Base-by-base conservation (phyloP, 208 protist species). In the Blastocrithidia nonstop region DNA sequence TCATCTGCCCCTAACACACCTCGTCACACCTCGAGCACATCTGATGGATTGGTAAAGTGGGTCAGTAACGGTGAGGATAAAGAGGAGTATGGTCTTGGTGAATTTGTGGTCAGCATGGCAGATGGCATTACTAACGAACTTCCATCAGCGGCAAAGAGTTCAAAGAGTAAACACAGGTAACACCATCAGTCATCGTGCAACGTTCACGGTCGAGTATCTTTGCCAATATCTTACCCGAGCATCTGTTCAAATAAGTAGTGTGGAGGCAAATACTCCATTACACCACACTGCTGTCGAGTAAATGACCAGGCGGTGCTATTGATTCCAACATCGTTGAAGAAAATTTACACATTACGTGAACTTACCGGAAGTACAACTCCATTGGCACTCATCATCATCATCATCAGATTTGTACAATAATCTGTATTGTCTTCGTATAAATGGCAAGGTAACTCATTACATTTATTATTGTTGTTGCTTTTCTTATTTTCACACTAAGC, bases 111-210 rank as follows among this genome's bases (percentile, higher is more conserved):
- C n/a, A n/a, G n/a, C n/a, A n/a, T n/a, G n/a, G n/a, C n/a, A n/a
- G n/a, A 36, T 3, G 65, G 56, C 27, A 57, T 41, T 32, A 89
- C 55, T 22, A 90, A 59, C 6, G 74, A 45, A 11, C 61, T 70
- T 25, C 62, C 75, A 47, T 85, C 70, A 13, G 46, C 25, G 11
- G 72, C 56, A 23, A 90, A 70, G 1, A 90, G 51, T 49, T 90
- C 81, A 43, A 90, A 90, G 39, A 50, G 49, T 45, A 90, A 44
- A 35, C 67, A 79, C 36, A 90, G 62, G 57, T 66, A 76, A 4
- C 62, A 65, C 81, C 81, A 90, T 61, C 70, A 90, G 57, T 90
- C 81, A 46, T 90, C 81, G 33, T 55, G 61, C 50, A 66, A 57
- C 22, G 81, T 87, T 77, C 81, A 90, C 33, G 70, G 37, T 2